phyloP scores from a whole-genome alignment of 169 alveolate species.

The Plasmodium sp. region DNA sequence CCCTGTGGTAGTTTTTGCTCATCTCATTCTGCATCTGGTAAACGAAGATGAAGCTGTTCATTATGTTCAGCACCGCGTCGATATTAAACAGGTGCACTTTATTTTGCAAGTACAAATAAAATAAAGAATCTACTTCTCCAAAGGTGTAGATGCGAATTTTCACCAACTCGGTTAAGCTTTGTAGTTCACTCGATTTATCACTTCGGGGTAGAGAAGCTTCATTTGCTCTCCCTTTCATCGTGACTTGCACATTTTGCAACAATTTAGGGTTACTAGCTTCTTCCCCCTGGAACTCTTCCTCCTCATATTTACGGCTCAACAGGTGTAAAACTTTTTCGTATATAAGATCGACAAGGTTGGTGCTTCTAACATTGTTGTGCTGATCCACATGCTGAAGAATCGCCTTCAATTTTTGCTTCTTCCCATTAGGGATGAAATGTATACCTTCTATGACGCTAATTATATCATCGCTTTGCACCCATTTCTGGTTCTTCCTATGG shows the following conservation, averaged over 20 bases:
- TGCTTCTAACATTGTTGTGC: not conserved
- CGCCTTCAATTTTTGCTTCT: not conserved
- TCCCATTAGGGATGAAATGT: not conserved
- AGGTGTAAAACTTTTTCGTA: constrained; percentile 36
- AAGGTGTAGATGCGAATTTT: constrained; percentile 21
- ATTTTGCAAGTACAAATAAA: constrained; percentile 36
- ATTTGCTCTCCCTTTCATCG: not conserved
- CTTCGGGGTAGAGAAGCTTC: not conserved
- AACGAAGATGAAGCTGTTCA: constrained; percentile 34
- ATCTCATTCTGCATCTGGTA: constrained; percentile 37
- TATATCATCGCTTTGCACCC: constrained; percentile 1
- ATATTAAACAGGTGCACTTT: constrained; percentile 32
- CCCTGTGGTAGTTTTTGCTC: constrained; percentile 5
- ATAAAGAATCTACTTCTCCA: constrained; percentile 41
- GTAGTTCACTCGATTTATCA: constrained; percentile 19
- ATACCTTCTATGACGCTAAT: constrained; percentile 13
- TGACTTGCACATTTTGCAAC: not conserved
- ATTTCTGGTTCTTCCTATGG: not conserved
- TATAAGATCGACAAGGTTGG: not conserved
- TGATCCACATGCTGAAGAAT: not conserved
- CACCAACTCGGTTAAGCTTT: constrained; percentile 59
- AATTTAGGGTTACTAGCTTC: not conserved
- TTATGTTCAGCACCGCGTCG: constrained; percentile 34
- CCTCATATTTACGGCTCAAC: constrained; percentile 8
- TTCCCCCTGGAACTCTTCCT: not conserved